These are phyloP conservation scores for Zasmidium angulare DNA, from an alignment of 2,329 filamentous ascomycete genomes.

Conservation along the genomic window DNA sequence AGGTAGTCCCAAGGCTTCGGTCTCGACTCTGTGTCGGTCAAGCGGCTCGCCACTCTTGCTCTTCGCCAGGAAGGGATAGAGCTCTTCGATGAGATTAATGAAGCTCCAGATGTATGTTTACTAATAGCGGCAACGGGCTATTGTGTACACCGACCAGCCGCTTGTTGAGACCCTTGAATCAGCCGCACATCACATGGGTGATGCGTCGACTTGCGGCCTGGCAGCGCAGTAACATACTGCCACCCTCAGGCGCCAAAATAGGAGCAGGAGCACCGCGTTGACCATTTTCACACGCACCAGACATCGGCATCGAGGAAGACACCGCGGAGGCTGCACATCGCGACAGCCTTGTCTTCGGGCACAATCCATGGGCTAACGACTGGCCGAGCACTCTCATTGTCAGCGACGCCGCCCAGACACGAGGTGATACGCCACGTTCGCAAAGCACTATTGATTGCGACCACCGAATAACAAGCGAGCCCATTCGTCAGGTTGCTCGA, in stretches of 20 bases:
- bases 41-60: no score
- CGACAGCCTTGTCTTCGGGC: no score
- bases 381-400: not conserved
- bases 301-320: no score
- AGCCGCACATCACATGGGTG: not conserved
- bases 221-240: not conserved
- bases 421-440: not conserved
- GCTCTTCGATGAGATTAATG: no score
- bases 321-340: no score
- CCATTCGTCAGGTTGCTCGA: not conserved
- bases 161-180: not conserved
- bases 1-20: no score
- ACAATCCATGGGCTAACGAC: not conserved
- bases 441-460: not conserved
- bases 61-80: no score
- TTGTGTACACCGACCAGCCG: not conserved
- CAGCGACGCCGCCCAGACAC: not conserved
- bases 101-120: not conserved
- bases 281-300: no score
- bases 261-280: no score
- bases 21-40: no score
- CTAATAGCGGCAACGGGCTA: not conserved
- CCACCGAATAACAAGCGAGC: not conserved
- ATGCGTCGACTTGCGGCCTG: not conserved
- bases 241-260: no score